A percentile compares a stretch with the other conserved stretches of the same genome.
phyloP scores from a whole-genome alignment of 208 protist genomes.

The Angomonas ambiguus region DNA sequence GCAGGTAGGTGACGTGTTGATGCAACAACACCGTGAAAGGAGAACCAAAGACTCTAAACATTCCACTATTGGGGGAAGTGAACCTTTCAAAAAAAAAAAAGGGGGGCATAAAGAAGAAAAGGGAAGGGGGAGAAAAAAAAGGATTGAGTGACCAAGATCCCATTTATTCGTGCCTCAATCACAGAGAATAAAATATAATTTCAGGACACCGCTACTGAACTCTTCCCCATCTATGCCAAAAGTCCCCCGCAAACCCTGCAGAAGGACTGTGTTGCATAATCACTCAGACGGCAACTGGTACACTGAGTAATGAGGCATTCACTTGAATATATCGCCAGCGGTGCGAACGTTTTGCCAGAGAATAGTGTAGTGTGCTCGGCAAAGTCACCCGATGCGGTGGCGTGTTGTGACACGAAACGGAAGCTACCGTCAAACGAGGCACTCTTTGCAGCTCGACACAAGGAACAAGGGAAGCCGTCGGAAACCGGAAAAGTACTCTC shows the following conservation, averaged over 20 bases:
- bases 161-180: no score
- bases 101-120: neutral
- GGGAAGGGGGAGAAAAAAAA: constrained; percentile 1
- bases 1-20: constrained; percentile 79
- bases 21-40: constrained; percentile 69
- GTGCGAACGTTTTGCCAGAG: constrained; percentile 64
- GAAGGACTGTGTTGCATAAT: constrained; percentile 49
- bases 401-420: neutral
- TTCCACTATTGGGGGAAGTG: neutral
- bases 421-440: neutral
- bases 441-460: constrained; percentile 31
- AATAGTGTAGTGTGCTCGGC: constrained; percentile 68
- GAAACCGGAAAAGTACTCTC: neutral
- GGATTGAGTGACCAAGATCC: neutral
- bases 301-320: constrained; percentile 60
- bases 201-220: neutral
- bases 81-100: neutral
- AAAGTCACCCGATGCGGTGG: neutral
- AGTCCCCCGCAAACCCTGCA: constrained; percentile 78
- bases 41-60: constrained; percentile 77
- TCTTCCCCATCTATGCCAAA: constrained; percentile 25
- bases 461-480: constrained; percentile 37
- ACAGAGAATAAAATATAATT: no score
- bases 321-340: constrained; percentile 54
- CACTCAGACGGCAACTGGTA: constrained; percentile 44